These are phyloP conservation scores for Eucommia ulmoides DNA, from an alignment of 257 asterid genomes.

Conservation along the genomic window DNA sequence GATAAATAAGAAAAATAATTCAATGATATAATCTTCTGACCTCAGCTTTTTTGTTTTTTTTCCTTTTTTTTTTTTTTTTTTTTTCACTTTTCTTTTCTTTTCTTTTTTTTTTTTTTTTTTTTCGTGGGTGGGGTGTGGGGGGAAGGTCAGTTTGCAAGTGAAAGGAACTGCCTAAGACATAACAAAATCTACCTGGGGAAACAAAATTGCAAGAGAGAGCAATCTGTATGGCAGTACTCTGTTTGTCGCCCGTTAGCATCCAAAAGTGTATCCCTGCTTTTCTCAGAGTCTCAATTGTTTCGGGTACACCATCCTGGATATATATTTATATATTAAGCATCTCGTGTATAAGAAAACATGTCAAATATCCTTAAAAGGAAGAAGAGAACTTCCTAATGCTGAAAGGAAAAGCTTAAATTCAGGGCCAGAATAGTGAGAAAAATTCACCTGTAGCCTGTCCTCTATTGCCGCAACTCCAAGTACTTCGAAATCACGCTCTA, in stretches of 20 bases:
- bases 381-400: too few relatives aligned
- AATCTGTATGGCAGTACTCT: conserved; percentile 90
- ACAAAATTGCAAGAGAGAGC: conserved; percentile 95
- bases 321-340: too few relatives aligned
- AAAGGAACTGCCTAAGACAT: background rate
- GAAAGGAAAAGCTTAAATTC: background rate
- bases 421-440: conserved; percentile 1
- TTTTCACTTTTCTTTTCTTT: background rate
- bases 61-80: too few relatives aligned
- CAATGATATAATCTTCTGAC: background rate
- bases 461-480: conserved; percentile 99
- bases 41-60: background rate
- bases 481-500: conserved; percentile 78
- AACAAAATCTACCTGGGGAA: conserved; percentile 60
- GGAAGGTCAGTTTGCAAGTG: too few relatives aligned
- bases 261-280: conserved; percentile 95
- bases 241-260: conserved; percentile 99
- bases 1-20: too few relatives aligned
- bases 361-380: too few relatives aligned
- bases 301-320: conserved; percentile 93
- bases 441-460: conserved; percentile 86
- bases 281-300: conserved; percentile 79
- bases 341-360: too few relatives aligned
- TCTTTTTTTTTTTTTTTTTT: too few relatives aligned
- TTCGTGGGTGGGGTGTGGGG: too few relatives aligned